A percentile compares a stretch with the other conserved stretches of the same genome.
These are phyloP conservation scores for Pythium pectinolyticum DNA, from an alignment of 352 stramenopile genomes.

Conservation along the genomic window DNA sequence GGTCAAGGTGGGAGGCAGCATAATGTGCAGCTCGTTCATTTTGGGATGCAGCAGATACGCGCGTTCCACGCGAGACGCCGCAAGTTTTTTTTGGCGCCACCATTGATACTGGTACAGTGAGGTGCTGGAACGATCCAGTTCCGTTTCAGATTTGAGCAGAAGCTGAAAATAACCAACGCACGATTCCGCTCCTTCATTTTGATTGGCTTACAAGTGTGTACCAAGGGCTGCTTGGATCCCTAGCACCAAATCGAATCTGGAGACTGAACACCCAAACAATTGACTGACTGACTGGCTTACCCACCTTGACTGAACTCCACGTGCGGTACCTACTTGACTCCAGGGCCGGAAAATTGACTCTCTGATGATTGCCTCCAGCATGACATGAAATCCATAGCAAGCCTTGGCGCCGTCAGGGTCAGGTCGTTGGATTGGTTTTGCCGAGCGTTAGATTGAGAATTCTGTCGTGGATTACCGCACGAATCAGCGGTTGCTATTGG, in stretches of 20 bases:
- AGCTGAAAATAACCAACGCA: slow-evolving; percentile 25
- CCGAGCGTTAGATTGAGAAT: slow-evolving; percentile 7
- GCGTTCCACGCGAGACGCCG: not conserved
- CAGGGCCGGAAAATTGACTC: too few relatives aligned
- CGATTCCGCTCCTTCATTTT: not conserved
- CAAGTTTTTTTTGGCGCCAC: too few relatives aligned
- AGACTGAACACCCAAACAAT: not conserved
- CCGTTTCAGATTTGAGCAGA: not conserved
- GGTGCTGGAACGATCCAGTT: slow-evolving; percentile 4
- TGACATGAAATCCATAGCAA: too few relatives aligned
- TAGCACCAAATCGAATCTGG: slow-evolving; percentile 2
- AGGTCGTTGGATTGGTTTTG: too few relatives aligned
- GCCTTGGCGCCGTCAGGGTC: too few relatives aligned
- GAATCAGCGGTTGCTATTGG: not conserved
- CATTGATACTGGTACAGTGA: too few relatives aligned
- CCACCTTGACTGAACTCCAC: not conserved
- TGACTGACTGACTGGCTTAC: not conserved
- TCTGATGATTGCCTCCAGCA: too few relatives aligned
- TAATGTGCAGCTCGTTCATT: not conserved
- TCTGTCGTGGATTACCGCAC: slow-evolving; percentile 17
- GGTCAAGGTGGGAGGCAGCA: not conserved
- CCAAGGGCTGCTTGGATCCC: slow-evolving; percentile 20
- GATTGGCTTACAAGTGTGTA: slow-evolving; percentile 18
- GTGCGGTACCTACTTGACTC: too few relatives aligned
- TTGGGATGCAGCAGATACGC: not conserved